Evolutionary conservation across 2,329 filamentous ascomycete species (phyloP).

Genomic region (Sclerotinia sclerotiorum): DNA sequence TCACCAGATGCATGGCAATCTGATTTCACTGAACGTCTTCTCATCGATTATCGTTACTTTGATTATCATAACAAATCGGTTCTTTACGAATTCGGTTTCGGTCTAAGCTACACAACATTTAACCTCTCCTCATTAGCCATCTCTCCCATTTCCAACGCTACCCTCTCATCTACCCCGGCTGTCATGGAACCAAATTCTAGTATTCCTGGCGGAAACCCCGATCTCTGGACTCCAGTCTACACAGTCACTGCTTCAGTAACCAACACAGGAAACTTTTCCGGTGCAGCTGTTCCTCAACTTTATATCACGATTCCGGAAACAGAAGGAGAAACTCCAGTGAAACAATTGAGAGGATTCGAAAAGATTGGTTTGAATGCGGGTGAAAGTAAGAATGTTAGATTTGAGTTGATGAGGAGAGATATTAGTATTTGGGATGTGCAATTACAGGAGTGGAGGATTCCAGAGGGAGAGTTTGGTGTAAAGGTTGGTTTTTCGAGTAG

Average conservation of each 20-base stretch:
- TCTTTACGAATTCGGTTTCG: constrained; percentile 47
- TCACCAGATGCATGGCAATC: constrained; percentile 28
- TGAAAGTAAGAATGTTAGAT: constrained; percentile 62
- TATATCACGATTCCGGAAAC: constrained; percentile 38
- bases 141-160: constrained; percentile 36
- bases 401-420: constrained; percentile 73
- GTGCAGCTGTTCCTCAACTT: constrained; percentile 39
- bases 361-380: constrained; percentile 71
- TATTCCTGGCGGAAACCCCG: constrained; percentile 53
- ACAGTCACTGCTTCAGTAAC: constrained; percentile 49
- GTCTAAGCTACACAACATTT: constrained; percentile 75
- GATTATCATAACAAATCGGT: constrained; percentile 44
- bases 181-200: constrained; percentile 42
- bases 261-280: constrained; percentile 49
- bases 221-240: constrained; percentile 54
- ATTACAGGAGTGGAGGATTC: constrained; percentile 72
- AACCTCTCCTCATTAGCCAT: constrained; percentile 44
- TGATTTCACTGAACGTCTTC: constrained; percentile 56
- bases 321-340: constrained; percentile 43
- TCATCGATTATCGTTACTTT: constrained; percentile 52
- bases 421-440: constrained; percentile 79
- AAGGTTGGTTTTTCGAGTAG: constrained; percentile 32
- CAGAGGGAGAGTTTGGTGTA: constrained; percentile 27
- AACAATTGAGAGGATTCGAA: constrained; percentile 72
- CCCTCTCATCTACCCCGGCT: constrained; percentile 37